A percentile compares a stretch with the other conserved stretches of the same genome.
Evolutionary conservation across 345 rosid genomes (phyloP).

Genomic region (Cardiospermum halicacabum): DNA sequence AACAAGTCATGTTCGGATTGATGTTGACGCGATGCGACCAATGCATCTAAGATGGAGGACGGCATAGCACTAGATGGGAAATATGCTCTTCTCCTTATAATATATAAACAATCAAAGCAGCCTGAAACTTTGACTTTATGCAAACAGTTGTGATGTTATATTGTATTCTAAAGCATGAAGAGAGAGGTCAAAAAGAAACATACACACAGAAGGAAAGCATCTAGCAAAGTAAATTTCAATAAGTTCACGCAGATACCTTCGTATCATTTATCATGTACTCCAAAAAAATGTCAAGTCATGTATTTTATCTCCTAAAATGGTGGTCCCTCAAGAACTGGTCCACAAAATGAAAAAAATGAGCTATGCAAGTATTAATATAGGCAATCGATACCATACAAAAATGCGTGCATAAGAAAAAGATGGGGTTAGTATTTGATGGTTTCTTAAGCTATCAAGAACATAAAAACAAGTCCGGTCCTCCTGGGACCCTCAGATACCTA

Average conservation of each 20-base stretch:
- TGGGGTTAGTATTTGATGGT: neutral
- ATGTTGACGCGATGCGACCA: too few species aligned
- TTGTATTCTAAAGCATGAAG: neutral
- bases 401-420: neutral
- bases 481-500: conserved; percentile 12
- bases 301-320: neutral
- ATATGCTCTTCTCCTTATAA: neutral
- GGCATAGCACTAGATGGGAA: neutral
- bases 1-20: neutral
- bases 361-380: too few species aligned
- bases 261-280: neutral
- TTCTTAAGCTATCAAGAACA: neutral
- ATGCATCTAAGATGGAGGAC: neutral
- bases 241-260: neutral
- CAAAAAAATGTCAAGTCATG: neutral
- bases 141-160: neutral
- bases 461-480: conserved; percentile 14
- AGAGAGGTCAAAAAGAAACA: neutral
- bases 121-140: neutral
- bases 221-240: neutral
- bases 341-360: neutral
- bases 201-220: neutral
- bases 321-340: conserved; percentile 3
- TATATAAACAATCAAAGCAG: neutral
- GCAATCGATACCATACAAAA: neutral